A percentile compares a stretch with the other conserved stretches of the same genome.
Evolutionary conservation across 2,329 filamentous ascomycete genomes (phyloP).

Genomic region (Penicillium vulpinum): DNA sequence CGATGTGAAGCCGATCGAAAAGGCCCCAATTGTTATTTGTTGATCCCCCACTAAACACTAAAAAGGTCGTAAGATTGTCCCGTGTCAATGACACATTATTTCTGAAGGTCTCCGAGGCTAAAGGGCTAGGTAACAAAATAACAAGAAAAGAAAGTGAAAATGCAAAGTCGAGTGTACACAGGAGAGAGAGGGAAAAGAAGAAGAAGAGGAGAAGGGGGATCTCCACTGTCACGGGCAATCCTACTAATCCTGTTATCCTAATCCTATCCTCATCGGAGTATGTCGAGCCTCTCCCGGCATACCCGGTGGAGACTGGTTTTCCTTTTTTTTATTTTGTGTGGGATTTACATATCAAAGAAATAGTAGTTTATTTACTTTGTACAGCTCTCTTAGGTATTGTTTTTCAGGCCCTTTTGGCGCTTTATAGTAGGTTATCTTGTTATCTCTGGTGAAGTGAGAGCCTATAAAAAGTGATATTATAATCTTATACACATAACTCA

Average conservation of each 20-base stretch:
- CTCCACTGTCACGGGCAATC: conserved; percentile 16
- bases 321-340: conserved; percentile 15
- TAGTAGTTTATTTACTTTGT: too few species aligned
- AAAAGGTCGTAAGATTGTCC: background rate
- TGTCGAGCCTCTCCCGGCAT: conserved; percentile 20
- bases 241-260: background rate
- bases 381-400: too few species aligned
- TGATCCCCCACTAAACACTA: conserved; percentile 15
- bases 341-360: background rate
- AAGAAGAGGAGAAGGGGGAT: conserved; percentile 16
- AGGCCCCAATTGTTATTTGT: conserved; percentile 2
- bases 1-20: background rate
- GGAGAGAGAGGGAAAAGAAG: conserved; percentile 5
- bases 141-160: conserved; percentile 1
- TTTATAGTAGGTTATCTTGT: background rate
- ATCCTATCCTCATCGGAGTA: conserved; percentile 14
- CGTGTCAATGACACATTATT: conserved; percentile 8
- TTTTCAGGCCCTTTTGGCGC: too few species aligned
- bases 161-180: background rate
- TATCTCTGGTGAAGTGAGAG: background rate
- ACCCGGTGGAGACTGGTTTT: conserved; percentile 21
- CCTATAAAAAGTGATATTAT: background rate
- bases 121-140: conserved; percentile 14
- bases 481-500: background rate
- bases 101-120: background rate